These are phyloP conservation scores for Epichloe hybrida DNA, from an alignment of 2,329 filamentous ascomycete species.

Conservation along the genomic window DNA sequence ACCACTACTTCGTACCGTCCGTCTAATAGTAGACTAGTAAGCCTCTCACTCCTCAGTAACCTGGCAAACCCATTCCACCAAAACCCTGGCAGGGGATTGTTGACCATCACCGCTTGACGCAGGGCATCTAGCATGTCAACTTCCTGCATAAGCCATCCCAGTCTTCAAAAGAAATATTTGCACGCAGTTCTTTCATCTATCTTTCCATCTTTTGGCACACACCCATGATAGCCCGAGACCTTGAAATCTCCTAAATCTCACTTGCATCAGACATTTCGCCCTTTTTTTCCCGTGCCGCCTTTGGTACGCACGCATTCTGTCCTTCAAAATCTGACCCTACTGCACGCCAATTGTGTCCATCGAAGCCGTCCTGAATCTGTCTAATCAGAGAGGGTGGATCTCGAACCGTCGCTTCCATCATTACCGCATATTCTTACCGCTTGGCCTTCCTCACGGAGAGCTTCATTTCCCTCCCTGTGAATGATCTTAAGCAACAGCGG, in stretches of 20 bases:
- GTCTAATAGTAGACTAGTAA: slow-evolving; percentile 1
- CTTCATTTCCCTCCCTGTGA: slow-evolving; percentile 12
- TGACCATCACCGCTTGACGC: slow-evolving; percentile 4
- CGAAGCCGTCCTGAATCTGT: slow-evolving; percentile 5
- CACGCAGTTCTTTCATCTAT: slow-evolving; percentile 15
- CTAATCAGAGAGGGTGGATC: slow-evolving; percentile 5
- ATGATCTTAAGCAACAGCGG: slow-evolving; percentile 11
- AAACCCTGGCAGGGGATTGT: neutral
- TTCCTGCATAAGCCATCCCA: slow-evolving; percentile 19
- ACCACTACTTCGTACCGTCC: neutral
- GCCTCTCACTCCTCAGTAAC: neutral
- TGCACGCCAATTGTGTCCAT: slow-evolving; percentile 9
- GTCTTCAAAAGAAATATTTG: slow-evolving; percentile 21
- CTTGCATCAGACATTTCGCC: slow-evolving; percentile 10
- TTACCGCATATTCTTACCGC: neutral
- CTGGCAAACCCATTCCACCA: slow-evolving; percentile 1
- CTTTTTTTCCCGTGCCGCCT: slow-evolving; percentile 6
- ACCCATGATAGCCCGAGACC: slow-evolving; percentile 15
- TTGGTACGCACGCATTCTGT: neutral
- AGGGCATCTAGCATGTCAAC: slow-evolving; percentile 6
- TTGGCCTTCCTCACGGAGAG: slow-evolving; percentile 8
- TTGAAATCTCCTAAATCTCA: slow-evolving; percentile 16
- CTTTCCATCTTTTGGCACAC: slow-evolving; percentile 11
- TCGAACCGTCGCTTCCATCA: neutral
- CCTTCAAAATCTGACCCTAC: slow-evolving; percentile 9